A percentile compares a stretch with the other conserved stretches of the same genome.
These are phyloP conservation scores for Grigorovia transvaalensis DNA, from an alignment of 805 yeast genomes.

Conservation along the genomic window DNA sequence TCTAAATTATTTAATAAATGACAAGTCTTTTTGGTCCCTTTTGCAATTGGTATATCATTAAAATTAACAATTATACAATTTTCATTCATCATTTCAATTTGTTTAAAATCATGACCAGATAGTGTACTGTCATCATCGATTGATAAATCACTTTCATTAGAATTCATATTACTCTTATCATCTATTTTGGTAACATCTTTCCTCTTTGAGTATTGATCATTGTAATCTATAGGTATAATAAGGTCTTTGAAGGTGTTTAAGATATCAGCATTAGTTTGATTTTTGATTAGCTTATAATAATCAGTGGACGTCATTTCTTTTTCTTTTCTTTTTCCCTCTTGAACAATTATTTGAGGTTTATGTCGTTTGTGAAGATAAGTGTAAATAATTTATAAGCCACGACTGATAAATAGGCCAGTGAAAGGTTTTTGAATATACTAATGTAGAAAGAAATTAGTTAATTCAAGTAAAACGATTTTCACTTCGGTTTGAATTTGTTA, in stretches of 20 bases:
- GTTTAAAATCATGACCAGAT: conserved; percentile 86
- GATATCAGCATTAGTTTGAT: conserved; percentile 40
- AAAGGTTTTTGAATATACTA: too few species aligned
- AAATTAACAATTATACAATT: conserved; percentile 88
- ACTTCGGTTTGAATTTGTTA: too few species aligned
- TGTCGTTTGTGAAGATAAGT: too few species aligned
- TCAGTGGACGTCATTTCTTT: conserved; percentile 7
- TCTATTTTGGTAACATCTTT: conserved; percentile 15
- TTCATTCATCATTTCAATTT: conserved; percentile 90
- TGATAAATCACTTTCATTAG: conserved; percentile 7
- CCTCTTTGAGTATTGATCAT: conserved; percentile 31
- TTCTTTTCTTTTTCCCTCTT: not conserved
- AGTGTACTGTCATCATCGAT: conserved; percentile 20
- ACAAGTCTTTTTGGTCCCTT: conserved; percentile 86
- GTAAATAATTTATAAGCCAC: too few species aligned
- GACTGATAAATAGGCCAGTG: too few species aligned
- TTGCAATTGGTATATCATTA: conserved; percentile 80
- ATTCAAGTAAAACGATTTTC: too few species aligned
- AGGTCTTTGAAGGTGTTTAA: conserved; percentile 47
- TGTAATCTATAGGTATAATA: conserved; percentile 49
- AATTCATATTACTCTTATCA: not conserved
- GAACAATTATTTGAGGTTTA: not conserved
- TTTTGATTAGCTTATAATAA: conserved; percentile 46
- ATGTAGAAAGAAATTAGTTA: too few species aligned
- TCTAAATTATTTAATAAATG: conserved; percentile 82